Percentiles rank a stretch among this genome's conserved stretches.
Conservation (phyloP, 169 alveolate species). For the Toxoplasma gondii region DNA sequence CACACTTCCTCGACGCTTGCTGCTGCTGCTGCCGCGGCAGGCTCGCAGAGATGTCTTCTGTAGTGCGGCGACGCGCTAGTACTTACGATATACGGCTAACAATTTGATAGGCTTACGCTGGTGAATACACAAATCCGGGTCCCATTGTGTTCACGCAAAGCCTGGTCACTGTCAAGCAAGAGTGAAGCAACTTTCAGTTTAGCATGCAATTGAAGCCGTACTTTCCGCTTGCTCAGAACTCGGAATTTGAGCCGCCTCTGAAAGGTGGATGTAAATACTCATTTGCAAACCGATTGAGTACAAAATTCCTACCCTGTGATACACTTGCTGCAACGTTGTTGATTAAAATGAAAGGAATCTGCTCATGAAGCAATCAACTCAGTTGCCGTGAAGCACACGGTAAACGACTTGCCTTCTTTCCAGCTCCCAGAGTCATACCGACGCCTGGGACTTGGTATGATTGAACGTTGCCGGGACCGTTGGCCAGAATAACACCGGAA, state of each 20-base stretch:
- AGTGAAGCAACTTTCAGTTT: neutral
- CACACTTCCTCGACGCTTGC: no score
- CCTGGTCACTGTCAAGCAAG: constrained; percentile 10
- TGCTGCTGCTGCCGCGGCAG: constrained; percentile 12
- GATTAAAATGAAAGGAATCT: constrained; percentile 56
- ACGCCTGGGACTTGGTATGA: constrained; percentile 57
- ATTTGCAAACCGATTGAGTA: neutral
- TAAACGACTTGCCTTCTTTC: constrained; percentile 16
- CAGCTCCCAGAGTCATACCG: constrained; percentile 44
- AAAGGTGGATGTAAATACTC: neutral
- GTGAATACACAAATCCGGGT: constrained; percentile 10
- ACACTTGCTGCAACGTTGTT: constrained; percentile 49
- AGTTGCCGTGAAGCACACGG: neutral
- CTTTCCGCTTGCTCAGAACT: constrained; percentile 3
- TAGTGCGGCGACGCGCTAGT: neutral
- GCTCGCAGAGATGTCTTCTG: constrained; percentile 23
- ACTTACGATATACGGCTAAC: neutral
- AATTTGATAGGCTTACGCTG: neutral
- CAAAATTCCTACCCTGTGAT: neutral
- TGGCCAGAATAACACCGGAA: constrained; percentile 44
- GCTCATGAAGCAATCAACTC: neutral
- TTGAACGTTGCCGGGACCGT: constrained; percentile 43
- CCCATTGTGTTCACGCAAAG: constrained; percentile 42
- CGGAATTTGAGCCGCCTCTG: neutral
- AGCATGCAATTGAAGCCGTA: neutral